Evolutionary conservation across 2,329 filamentous ascomycete genomes (phyloP).

Genomic region (Calycina herbarum): DNA sequence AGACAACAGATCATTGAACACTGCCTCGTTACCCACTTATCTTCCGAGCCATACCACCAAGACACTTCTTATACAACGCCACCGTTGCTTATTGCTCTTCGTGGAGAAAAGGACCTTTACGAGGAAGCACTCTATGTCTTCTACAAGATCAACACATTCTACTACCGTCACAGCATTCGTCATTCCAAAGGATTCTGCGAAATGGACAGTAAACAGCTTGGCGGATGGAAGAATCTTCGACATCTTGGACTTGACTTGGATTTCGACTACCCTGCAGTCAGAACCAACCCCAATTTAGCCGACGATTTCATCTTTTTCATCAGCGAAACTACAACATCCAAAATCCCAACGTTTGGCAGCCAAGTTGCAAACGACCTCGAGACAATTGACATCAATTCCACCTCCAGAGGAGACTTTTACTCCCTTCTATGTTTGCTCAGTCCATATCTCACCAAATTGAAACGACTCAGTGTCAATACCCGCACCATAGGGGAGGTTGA

Average conservation of each 20-base stretch:
- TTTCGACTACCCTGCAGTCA: not conserved
- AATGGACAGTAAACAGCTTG: not conserved
- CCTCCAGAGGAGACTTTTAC: no score
- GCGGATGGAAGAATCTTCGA: not conserved
- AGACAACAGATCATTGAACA: no score
- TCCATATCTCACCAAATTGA: no score
- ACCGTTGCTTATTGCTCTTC: not conserved
- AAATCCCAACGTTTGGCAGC: not conserved
- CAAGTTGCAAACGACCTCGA: not conserved
- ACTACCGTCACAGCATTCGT: not conserved
- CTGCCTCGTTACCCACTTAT: no score
- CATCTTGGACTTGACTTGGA: not conserved
- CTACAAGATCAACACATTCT: not conserved
- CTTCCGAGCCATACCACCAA: no score
- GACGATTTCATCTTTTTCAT: no score
- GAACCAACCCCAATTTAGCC: no score
- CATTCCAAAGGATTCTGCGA: not conserved
- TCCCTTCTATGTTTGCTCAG: no score
- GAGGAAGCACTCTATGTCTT: not conserved
- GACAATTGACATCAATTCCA: not conserved
- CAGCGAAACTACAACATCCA: no score
- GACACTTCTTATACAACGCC: not conserved
- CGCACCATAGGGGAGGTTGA: no score
- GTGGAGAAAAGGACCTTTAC: not conserved
- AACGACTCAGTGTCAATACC: no score